phyloP scores from a whole-genome alignment of 768 basidiomycete genomes.

The Tylopilus sp. region DNA sequence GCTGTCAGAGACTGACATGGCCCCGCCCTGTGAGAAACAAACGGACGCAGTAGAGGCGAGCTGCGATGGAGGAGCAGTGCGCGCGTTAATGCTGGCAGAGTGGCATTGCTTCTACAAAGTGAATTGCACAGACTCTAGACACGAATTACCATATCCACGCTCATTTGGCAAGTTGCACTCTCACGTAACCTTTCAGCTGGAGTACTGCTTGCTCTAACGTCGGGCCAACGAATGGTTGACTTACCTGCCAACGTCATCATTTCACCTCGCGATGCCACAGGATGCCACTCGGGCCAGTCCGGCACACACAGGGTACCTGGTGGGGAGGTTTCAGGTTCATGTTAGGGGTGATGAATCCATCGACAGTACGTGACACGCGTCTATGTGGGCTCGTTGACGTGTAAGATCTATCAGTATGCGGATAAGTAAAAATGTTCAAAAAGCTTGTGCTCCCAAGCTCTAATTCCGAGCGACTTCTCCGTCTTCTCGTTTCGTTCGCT shows the following conservation, averaged over 20 bases:
- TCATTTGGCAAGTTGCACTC: neutral
- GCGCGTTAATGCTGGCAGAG: neutral
- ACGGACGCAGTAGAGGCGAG: no score
- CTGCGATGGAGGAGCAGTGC: no score
- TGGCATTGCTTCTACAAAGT: no score
- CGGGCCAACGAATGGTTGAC: no score
- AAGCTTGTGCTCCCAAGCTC: neutral
- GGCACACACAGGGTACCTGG: neutral
- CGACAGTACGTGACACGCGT: neutral
- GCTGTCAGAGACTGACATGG: no score
- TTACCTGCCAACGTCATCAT: no score
- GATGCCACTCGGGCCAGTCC: no score
- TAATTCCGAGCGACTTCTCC: constrained; percentile 16
- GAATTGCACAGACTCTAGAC: neutral
- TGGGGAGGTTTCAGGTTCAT: neutral
- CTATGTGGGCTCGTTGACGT: neutral
- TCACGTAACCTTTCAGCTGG: neutral
- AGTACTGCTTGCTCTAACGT: neutral
- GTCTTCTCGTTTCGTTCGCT: constrained; percentile 22
- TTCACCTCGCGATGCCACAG: no score
- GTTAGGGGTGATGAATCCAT: neutral
- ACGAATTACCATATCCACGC: neutral
- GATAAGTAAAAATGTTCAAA: constrained; percentile 18
- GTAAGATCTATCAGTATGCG: constrained; percentile 22
- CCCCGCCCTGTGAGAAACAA: no score